phyloP scores from a whole-genome alignment of 2,329 filamentous ascomycete genomes.

The Pestalotiopsis sp. region DNA sequence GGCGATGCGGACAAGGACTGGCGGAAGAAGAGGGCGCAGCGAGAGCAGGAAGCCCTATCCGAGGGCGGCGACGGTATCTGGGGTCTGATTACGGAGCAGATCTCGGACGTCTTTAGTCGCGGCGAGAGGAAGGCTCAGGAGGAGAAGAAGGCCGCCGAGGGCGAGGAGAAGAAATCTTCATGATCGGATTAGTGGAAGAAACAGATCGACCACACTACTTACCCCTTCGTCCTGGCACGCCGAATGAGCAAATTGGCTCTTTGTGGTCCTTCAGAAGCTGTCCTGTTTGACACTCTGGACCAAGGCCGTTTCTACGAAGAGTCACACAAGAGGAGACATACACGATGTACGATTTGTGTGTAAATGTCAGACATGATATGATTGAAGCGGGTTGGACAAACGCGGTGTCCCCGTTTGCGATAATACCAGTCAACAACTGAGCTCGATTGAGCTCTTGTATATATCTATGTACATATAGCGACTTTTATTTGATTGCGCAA shows the following conservation, averaged over 20 bases:
- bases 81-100: constrained; percentile 59
- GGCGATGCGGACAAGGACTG: constrained; percentile 58
- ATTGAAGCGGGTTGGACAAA: neutral
- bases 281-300: too few species aligned
- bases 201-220: neutral
- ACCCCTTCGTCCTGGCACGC: neutral
- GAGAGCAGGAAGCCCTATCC: constrained; percentile 55
- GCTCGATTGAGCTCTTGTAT: neutral
- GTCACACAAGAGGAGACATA: too few species aligned
- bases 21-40: constrained; percentile 53
- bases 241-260: neutral
- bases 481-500: neutral
- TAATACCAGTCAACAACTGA: neutral
- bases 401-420: neutral
- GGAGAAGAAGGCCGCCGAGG: constrained; percentile 22
- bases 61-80: constrained; percentile 57
- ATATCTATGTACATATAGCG: neutral
- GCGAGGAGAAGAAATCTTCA: constrained; percentile 3
- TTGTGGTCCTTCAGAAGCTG: neutral
- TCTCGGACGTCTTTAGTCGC: constrained; percentile 52
- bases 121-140: constrained; percentile 27
- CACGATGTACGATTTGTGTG: neutral
- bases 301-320: too few species aligned
- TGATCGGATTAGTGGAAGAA: neutral
- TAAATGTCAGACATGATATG: neutral